Evolutionary conservation across 345 rosid species (phyloP), one percentile per base, ranked within the genome.

Genomic region (Aquilaria sinensis): DNA sequence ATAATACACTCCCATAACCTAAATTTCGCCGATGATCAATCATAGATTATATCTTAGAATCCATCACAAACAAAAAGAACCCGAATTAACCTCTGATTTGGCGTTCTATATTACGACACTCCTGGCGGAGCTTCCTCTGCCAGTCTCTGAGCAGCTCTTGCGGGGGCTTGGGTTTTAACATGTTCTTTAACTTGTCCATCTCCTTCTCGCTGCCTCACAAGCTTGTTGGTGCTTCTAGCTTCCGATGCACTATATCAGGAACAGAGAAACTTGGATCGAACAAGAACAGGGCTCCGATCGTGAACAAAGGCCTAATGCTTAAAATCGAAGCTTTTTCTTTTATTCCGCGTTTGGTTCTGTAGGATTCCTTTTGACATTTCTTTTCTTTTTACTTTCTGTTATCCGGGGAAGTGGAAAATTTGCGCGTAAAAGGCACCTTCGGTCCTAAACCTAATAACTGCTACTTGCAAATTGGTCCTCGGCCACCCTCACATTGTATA

Each of bases 101-200:
- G 34, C 77, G 77, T 63, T 78, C 83, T 29, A 72, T 60, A 48
- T 72, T 74, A 23, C 79, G 79, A 58, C 79, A 72, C 65, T 78
- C 83, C 30, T 75, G 79, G 12, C 77, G 83, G 34, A 78, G 83
- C 62, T 53, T 72, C 62, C 79, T 53, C 69, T 78, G 79, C 83
- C 79, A 78, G 64, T 78, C 83, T 59, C 83, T 69, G 72, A 78
- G 43, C 15, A 52, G 67, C 70, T 78, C 73, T 51, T 75, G 77
- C 7, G 82, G 79, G 31, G 73, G 48, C 53, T 72, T 78, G 2
- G 77, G 73, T 67, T 78, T 75, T 34, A 78, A 60, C 33, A 78
- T 67, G 58, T 60, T 61, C 71, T 75, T 75, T 29, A 72, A 49
- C 62, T 67, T 78, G 29, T 78, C 75, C 82, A 75, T 78, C 37